Evolutionary conservation across 805 yeast genomes (phyloP).

Genomic region (Candida easanensis): DNA sequence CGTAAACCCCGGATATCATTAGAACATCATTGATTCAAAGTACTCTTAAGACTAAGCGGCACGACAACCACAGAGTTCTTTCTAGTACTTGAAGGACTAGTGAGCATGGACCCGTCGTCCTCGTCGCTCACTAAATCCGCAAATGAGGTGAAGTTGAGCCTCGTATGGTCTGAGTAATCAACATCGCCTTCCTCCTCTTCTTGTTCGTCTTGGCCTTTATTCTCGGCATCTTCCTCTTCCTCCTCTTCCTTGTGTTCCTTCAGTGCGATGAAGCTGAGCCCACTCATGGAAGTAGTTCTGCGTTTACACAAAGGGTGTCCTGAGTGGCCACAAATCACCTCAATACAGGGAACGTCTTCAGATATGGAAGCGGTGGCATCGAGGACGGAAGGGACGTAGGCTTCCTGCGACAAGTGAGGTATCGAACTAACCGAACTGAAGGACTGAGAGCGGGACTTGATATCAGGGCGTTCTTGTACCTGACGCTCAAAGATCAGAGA

Average conservation of each 20-base stretch:
- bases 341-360: constrained; percentile 3
- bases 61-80: constrained; percentile 15
- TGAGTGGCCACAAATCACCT: constrained; percentile 15
- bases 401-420: constrained; percentile 16
- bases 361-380: constrained; percentile 13
- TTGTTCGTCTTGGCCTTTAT: neutral
- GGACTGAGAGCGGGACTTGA: constrained; percentile 14
- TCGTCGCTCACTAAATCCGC: constrained; percentile 27
- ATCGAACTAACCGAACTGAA: constrained; percentile 11
- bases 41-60: constrained; percentile 9
- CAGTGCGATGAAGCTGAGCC: neutral
- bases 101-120: constrained; percentile 1
- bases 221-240: neutral
- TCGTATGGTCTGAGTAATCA: constrained; percentile 25
- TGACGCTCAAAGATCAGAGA: constrained; percentile 15
- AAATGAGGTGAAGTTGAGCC: constrained; percentile 26
- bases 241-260: neutral
- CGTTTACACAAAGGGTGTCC: constrained; percentile 16
- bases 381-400: constrained; percentile 15
- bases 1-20: too few relatives aligned
- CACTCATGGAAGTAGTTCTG: constrained; percentile 4
- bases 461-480: constrained; percentile 11
- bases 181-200: constrained; percentile 3
- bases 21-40: constrained; percentile 1
- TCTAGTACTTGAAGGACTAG: constrained; percentile 6